Evolutionary conservation across 2,329 filamentous ascomycete species (phyloP).

Genomic region (Verticillium longisporum): DNA sequence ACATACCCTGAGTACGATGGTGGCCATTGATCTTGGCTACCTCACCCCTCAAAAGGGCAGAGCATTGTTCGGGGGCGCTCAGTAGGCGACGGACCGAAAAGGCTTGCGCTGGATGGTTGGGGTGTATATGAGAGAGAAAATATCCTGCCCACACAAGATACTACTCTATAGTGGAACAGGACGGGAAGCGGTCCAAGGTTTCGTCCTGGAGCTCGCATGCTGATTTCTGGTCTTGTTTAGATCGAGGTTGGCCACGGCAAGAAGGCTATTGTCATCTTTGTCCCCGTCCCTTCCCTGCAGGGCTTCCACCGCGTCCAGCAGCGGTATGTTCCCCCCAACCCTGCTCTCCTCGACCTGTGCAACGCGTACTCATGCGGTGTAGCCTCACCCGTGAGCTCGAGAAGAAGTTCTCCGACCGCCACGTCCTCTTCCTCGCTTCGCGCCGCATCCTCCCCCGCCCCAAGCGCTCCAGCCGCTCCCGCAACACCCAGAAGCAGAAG

Average conservation of each 20-base stretch:
- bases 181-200: slow-evolving; percentile 71
- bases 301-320: slow-evolving; percentile 99
- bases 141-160: slow-evolving; percentile 5
- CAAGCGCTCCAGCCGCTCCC: slow-evolving; percentile 95
- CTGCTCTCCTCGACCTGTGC: not conserved
- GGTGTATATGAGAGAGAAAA: slow-evolving; percentile 8
- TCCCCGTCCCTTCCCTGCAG: slow-evolving; percentile 96
- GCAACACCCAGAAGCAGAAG: slow-evolving; percentile 98
- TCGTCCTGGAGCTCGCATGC: slow-evolving; percentile 69
- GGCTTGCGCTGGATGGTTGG: not conserved
- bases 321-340: slow-evolving; percentile 61
- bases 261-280: slow-evolving; percentile 99
- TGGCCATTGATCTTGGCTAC: not conserved
- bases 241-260: slow-evolving; percentile 99
- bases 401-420: slow-evolving; percentile 99
- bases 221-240: slow-evolving; percentile 65
- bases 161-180: slow-evolving; percentile 48
- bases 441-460: slow-evolving; percentile 98
- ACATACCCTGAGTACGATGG: not conserved
- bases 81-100: not conserved
- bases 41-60: not conserved
- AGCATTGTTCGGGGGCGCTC: not conserved
- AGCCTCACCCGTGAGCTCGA: slow-evolving; percentile 99
- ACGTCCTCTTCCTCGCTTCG: slow-evolving; percentile 97
- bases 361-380: not conserved